phyloP scores from a whole-genome alignment of 345 rosid genomes.

The Hibiscus tridactylites region DNA sequence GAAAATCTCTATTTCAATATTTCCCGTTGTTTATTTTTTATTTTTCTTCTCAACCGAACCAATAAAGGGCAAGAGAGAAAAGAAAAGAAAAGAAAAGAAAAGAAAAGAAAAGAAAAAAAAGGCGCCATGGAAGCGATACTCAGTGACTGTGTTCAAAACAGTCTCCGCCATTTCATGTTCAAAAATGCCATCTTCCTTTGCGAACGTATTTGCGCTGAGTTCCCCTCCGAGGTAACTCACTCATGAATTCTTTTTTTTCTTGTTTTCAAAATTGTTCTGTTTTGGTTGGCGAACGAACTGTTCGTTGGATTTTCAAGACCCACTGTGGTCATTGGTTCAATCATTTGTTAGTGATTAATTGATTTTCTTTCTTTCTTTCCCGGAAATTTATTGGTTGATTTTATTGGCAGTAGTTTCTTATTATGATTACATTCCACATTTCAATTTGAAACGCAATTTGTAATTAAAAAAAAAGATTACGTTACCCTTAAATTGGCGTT shows the following conservation, averaged over 20 bases:
- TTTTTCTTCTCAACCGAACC: background rate
- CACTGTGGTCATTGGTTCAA: slow-evolving; percentile 7
- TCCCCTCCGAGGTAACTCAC: too few species aligned
- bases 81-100: background rate
- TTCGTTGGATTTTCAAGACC: slow-evolving; percentile 19
- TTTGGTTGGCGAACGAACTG: background rate
- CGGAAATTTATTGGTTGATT: too few species aligned
- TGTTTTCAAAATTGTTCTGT: too few species aligned
- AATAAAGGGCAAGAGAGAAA: background rate
- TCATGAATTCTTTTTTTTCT: too few species aligned
- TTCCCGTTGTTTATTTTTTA: too few species aligned
- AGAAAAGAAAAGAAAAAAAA: slow-evolving; percentile 4
- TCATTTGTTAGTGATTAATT: background rate
- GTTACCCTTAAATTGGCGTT: background rate
- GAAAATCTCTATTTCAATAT: background rate
- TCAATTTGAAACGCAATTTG: background rate
- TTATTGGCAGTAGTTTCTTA: too few species aligned
- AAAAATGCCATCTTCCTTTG: slow-evolving; percentile 89
- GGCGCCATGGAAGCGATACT: slow-evolving; percentile 83
- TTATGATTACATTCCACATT: background rate
- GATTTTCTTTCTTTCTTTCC: background rate
- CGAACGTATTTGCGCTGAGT: too few species aligned
- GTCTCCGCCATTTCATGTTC: slow-evolving; percentile 78
- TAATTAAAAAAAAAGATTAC: background rate
- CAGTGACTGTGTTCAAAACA: slow-evolving; percentile 65